phyloP scores from a whole-genome alignment of 164 flowering plant species.

The Dillenia turbinata region DNA sequence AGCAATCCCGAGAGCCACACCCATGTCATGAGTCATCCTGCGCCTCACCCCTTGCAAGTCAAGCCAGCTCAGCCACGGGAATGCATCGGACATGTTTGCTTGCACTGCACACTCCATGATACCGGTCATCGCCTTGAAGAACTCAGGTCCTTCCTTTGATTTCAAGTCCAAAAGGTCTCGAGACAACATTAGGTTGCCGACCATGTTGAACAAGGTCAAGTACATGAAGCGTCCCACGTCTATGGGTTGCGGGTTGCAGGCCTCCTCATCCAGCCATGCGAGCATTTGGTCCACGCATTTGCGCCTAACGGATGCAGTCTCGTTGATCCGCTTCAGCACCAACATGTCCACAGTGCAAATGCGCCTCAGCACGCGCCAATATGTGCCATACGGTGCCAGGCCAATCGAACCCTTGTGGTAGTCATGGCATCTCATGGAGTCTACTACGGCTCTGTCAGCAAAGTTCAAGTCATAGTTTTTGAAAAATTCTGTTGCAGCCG shows the following conservation, averaged over 20 bases:
- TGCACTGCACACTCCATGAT: slow-evolving; percentile 47
- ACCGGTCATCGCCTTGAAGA: slow-evolving; percentile 35
- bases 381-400: slow-evolving; percentile 41
- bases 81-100: slow-evolving; percentile 47
- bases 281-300: slow-evolving; percentile 39
- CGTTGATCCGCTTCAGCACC: slow-evolving; percentile 31
- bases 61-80: slow-evolving; percentile 35
- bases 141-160: slow-evolving; percentile 35
- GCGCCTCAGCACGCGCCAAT: slow-evolving; percentile 56
- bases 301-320: slow-evolving; percentile 17
- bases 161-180: slow-evolving; percentile 38
- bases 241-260: slow-evolving; percentile 2
- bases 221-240: slow-evolving; percentile 46
- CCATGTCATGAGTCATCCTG: slow-evolving; percentile 38
- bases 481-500: slow-evolving; percentile 43
- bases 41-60: slow-evolving; percentile 50
- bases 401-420: slow-evolving; percentile 40
- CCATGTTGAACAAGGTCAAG: slow-evolving; percentile 47
- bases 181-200: slow-evolving; percentile 50
- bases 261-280: slow-evolving; percentile 20
- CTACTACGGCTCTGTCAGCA: slow-evolving; percentile 43
- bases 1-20: slow-evolving; percentile 36
- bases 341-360: slow-evolving; percentile 42
- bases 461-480: slow-evolving; percentile 38
- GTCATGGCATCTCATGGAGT: slow-evolving; percentile 38